These are phyloP conservation scores for Fusarium sarcochroum DNA, from an alignment of 2,329 filamentous ascomycete genomes.

Conservation along the genomic window DNA sequence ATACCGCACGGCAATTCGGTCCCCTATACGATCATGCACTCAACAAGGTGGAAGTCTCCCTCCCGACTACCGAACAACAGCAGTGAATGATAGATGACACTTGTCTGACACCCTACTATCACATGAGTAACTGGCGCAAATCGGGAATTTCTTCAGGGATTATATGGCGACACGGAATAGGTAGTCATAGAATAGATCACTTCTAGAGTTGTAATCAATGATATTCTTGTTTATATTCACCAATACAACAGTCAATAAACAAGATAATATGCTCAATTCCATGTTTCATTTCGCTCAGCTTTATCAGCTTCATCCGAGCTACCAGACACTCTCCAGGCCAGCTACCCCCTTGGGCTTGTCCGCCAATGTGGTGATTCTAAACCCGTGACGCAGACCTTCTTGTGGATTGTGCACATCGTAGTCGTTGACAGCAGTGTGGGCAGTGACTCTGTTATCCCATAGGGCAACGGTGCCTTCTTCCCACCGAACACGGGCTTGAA, in stretches of 20 bases:
- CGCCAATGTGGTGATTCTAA: not conserved
- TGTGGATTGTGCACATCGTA: not conserved
- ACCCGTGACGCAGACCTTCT: not conserved
- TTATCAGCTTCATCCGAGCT: not conserved
- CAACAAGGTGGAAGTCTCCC: constrained; percentile 65
- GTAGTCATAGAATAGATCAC: not conserved
- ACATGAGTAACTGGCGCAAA: not conserved
- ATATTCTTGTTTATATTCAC: not conserved
- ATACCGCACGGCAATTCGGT: constrained; percentile 79
- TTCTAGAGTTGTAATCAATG: too few species aligned
- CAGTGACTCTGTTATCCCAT: too few species aligned
- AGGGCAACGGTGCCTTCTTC: not conserved
- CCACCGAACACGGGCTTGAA: not conserved
- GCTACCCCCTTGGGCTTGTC: not conserved
- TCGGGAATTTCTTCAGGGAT: not conserved
- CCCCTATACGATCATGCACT: constrained; percentile 67
- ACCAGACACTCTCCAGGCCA: not conserved
- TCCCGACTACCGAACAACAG: constrained; percentile 75
- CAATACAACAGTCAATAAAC: not conserved
- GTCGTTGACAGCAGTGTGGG: not conserved
- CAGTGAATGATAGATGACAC: not conserved
- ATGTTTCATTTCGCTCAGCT: not conserved
- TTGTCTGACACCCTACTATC: not conserved
- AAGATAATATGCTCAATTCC: not conserved
- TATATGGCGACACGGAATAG: not conserved